These are phyloP conservation scores for Plenodomus biglobosus DNA, from an alignment of 2,329 filamentous ascomycete species.

Conservation along the genomic window DNA sequence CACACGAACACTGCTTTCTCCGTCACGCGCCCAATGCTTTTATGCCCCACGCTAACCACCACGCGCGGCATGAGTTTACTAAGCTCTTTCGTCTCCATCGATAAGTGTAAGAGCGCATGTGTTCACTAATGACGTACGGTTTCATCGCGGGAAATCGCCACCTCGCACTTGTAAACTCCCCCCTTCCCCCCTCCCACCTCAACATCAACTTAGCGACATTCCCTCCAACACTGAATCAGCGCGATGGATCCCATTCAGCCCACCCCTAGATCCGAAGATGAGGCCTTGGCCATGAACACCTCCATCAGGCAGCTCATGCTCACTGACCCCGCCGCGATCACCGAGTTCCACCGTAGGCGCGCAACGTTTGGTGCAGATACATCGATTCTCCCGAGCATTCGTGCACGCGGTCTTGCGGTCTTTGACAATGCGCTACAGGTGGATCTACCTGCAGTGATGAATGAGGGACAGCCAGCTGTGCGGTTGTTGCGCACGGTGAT, in stretches of 20 bases:
- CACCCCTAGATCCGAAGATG: neutral
- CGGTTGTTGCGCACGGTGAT: neutral
- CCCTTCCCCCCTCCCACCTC: no score
- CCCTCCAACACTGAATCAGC: no score
- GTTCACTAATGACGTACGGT: no score
- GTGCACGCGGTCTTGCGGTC: neutral
- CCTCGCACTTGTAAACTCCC: no score
- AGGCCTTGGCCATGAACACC: neutral
- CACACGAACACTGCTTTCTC: no score
- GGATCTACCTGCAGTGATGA: neutral
- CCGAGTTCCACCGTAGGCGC: neutral
- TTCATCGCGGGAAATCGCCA: no score
- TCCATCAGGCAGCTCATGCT: neutral
- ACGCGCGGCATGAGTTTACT: no score
- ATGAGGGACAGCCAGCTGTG: neutral
- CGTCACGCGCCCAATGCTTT: no score
- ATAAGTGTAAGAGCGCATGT: no score
- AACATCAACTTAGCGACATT: no score
- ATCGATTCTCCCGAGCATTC: neutral
- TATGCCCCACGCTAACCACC: no score
- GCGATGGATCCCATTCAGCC: neutral
- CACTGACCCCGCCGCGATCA: neutral
- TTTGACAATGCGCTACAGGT: neutral
- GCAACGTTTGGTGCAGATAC: neutral
- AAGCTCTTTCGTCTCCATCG: no score